Evolutionary conservation across 345 rosid species (phyloP), one percentile per base, ranked within the genome.

Genomic region (Ceriops zippeliana): DNA sequence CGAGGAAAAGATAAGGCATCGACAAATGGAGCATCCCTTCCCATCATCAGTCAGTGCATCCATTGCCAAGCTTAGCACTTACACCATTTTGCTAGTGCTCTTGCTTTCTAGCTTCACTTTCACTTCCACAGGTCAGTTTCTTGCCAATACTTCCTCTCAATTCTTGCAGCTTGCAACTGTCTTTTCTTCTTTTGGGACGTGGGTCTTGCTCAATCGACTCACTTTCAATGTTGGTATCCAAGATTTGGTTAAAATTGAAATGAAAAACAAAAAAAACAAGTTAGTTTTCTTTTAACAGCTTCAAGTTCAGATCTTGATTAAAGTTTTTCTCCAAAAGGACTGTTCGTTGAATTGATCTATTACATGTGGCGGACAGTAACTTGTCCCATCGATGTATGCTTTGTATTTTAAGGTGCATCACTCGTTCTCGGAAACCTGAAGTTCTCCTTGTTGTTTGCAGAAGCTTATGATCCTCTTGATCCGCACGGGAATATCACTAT

Each of bases 61-160:
- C 69, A 59, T 81, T 64, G 0, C 81, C 26, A 90, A 80, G 78
- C 73, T 81, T 75, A 59, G 77, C 53, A 68, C 82, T 71, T 75
- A 78, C 20, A 37, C 73, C 46, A 1, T 80, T 32, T 65, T 74
- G 56, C 58, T 85, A 58, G 64, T 82, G 8, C 79, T 90, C 79
- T 71, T 85, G 78, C 79, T 93, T 71, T 90, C 82, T 71, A 83
- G 73, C 76, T 83, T 81, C 62, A 71, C 81, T 75, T 79, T 88
- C 79, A 86, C 92, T 66, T 86, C 87, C 27, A 79, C 91, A 71
- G 98, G 98, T 88, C 21, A 62, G 67, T 69, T 24, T 62, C 19
- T 58, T 35, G 66, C 68, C 68, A 73, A 54, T 28, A 16, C 66
- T 5, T 8, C 66, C 61, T 65, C 58, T 24, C 17, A 4, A 42